Conservation (phyloP, 495 filamentous ascomycete species). For the Xylaria curta region DNA sequence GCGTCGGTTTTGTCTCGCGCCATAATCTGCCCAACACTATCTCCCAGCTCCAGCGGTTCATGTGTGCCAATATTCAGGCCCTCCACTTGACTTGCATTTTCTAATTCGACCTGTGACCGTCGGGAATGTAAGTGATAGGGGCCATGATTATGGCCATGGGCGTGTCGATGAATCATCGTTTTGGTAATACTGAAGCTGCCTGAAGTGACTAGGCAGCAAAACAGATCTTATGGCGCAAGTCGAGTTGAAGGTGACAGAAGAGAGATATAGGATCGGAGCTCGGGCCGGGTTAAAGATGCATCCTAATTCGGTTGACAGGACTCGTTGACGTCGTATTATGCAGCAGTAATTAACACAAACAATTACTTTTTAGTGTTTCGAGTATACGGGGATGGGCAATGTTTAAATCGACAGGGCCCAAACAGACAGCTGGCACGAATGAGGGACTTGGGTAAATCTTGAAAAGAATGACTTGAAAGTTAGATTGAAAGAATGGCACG, state of each 20-base stretch:
- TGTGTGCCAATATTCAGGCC: neutral
- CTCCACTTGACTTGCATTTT: conserved; percentile 24
- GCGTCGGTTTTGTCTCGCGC: conserved; percentile 56
- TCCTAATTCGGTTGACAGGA: neutral
- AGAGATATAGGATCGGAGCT: neutral
- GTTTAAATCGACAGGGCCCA: conserved; percentile 18
- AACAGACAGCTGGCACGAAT: conserved; percentile 28
- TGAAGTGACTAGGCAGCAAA: neutral
- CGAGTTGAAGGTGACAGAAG: neutral
- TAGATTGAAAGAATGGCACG: conserved; percentile 54
- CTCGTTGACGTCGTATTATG: conserved; percentile 29
- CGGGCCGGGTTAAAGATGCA: neutral
- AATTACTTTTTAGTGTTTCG: conserved; percentile 22
- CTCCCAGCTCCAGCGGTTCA: conserved; percentile 22
- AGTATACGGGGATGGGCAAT: conserved; percentile 3
- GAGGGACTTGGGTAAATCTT: conserved; percentile 36
- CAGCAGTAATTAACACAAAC: conserved; percentile 26
- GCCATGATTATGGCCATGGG: conserved; percentile 35
- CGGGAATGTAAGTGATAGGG: conserved; percentile 33
- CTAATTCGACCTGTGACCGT: conserved; percentile 20
- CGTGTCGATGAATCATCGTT: conserved; percentile 17
- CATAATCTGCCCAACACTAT: conserved; percentile 27
- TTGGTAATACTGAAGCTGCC: neutral
- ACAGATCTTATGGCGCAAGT: neutral
- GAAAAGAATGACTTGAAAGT: conserved; percentile 46